Conservation (phyloP, 768 basidiomycete genomes). For the Boletus eberwhitei region DNA sequence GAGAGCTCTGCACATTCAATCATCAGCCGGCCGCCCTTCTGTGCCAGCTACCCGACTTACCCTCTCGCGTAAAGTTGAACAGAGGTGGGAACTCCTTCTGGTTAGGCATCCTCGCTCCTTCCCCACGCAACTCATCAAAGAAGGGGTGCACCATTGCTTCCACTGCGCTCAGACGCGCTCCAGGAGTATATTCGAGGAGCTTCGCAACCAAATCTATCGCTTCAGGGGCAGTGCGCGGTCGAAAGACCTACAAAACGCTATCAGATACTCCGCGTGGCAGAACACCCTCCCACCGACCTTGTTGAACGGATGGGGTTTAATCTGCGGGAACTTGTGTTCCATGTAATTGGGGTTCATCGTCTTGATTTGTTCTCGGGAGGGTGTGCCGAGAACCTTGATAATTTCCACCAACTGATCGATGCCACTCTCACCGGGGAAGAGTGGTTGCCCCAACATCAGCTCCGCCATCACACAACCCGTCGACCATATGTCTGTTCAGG, state of each 20-base stretch:
- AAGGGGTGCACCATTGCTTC: conserved; percentile 93
- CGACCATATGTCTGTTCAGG: conserved; percentile 88
- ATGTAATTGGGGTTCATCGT: conserved; percentile 99
- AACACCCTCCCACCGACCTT: conserved; percentile 53
- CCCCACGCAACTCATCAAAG: conserved; percentile 92
- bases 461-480: conserved; percentile 99
- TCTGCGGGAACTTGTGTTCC: conserved; percentile 99
- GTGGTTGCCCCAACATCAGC: conserved; percentile 96
- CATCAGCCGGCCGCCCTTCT: not conserved
- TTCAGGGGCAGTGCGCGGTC: conserved; percentile 92
- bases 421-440: conserved; percentile 98
- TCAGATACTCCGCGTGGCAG: conserved; percentile 12
- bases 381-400: conserved; percentile 98
- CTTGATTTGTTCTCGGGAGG: conserved; percentile 99
- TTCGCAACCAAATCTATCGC: conserved; percentile 95
- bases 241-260: conserved; percentile 74
- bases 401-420: conserved; percentile 99
- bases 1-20: conserved; percentile 70
- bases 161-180: conserved; percentile 82
- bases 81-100: conserved; percentile 93
- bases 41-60: conserved; percentile 44
- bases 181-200: conserved; percentile 97
- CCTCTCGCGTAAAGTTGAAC: conserved; percentile 95
- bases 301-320: conserved; percentile 98
- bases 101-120: conserved; percentile 93